phyloP scores from a whole-genome alignment of 176 grass and related monocot species.

The Metroxylon sagu region DNA sequence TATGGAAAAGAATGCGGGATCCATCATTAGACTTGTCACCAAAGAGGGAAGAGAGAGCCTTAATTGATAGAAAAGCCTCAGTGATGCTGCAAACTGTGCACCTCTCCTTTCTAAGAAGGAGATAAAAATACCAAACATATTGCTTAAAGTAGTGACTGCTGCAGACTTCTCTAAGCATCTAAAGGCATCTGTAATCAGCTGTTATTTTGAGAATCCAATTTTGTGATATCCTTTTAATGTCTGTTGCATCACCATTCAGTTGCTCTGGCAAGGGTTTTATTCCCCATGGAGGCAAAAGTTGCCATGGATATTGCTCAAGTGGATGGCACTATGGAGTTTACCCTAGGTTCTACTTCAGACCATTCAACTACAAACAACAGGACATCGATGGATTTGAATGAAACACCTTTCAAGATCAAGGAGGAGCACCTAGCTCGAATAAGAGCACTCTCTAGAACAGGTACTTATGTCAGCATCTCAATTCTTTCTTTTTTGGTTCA shows the following conservation, averaged over 20 bases:
- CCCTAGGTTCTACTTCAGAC: conserved; percentile 24
- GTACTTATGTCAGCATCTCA: conserved; percentile 21
- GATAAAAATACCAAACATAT: no score
- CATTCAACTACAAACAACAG: conserved; percentile 8
- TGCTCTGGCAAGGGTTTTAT: conserved; percentile 77
- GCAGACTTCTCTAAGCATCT: no score
- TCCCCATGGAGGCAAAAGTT: conserved; percentile 66
- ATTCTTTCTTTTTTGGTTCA: background rate
- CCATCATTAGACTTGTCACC: no score
- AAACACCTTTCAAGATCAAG: conserved; percentile 48
- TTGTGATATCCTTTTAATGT: background rate
- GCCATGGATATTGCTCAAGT: conserved; percentile 87
- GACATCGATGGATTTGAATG: conserved; percentile 41
- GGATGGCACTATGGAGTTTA: conserved; percentile 70
- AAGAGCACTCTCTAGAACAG: conserved; percentile 74
- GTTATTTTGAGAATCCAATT: background rate
- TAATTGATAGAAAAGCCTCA: no score
- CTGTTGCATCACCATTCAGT: conserved; percentile 39
- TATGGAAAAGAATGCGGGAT: no score
- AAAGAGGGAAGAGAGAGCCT: no score
- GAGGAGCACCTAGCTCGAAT: conserved; percentile 62
- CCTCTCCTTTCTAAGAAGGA: no score
- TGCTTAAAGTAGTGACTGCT: no score
- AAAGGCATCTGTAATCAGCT: no score
- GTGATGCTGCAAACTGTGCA: no score